A percentile compares a stretch with the other conserved stretches of the same genome.
These are phyloP conservation scores for Fusarium continuum DNA, from an alignment of 2,329 filamentous ascomycete species.

Conservation along the genomic window DNA sequence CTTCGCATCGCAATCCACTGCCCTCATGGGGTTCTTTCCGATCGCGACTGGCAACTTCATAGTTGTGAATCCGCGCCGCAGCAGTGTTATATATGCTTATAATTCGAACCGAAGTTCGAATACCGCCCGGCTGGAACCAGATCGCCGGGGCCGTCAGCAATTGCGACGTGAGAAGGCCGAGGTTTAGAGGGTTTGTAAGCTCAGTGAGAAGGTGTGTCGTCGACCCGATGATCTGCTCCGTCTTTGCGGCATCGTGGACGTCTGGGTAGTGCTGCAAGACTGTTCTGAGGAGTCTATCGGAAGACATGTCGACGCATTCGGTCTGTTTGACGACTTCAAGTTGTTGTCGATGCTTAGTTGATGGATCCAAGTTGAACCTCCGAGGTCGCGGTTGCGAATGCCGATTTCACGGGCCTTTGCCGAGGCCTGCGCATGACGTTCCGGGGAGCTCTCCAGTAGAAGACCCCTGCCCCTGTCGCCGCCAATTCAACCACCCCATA, in stretches of 20 bases:
- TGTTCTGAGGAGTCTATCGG: conserved; percentile 72
- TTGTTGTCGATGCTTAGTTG: conserved; percentile 8
- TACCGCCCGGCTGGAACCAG: conserved; percentile 69
- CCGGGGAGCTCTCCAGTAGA: conserved; percentile 26
- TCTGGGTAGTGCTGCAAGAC: conserved; percentile 69
- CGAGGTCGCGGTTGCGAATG: conserved; percentile 31
- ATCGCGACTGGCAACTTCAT: conserved; percentile 54
- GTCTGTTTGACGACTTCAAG: neutral
- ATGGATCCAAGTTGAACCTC: conserved; percentile 8
- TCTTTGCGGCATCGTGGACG: conserved; percentile 59
- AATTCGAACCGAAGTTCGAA: conserved; percentile 70
- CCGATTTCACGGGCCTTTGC: conserved; percentile 42
- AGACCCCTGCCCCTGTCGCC: conserved; percentile 25
- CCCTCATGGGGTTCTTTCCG: conserved; percentile 47
- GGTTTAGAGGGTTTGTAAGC: conserved; percentile 78
- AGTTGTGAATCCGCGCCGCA: conserved; percentile 61
- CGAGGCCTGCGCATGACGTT: conserved; percentile 43
- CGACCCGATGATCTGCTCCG: conserved; percentile 69
- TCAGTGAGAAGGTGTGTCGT: conserved; percentile 73
- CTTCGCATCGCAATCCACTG: conserved; percentile 58
- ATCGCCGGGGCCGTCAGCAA: conserved; percentile 76
- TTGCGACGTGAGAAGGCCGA: conserved; percentile 76
- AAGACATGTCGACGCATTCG: conserved; percentile 61
- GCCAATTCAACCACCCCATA: conserved; percentile 28
- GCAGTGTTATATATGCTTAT: conserved; percentile 78